These are phyloP conservation scores for Ceratocystis alfenasii DNA, from an alignment of 2,329 filamentous ascomycete species.

Conservation along the genomic window DNA sequence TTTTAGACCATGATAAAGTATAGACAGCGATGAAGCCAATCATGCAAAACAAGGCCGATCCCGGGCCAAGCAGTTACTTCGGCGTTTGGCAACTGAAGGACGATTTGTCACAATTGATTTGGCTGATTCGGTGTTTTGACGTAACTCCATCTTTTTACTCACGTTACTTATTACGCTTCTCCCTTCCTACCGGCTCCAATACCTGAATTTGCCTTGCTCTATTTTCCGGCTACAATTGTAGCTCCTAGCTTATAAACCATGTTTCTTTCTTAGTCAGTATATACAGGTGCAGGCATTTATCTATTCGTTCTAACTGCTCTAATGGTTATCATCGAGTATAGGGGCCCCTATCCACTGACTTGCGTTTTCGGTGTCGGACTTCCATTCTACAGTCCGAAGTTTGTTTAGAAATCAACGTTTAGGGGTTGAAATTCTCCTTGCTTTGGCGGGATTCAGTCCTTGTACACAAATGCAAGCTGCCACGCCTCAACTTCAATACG, in stretches of 20 bases:
- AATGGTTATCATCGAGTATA: not conserved
- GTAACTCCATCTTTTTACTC: not conserved
- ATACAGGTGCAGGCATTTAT: not conserved
- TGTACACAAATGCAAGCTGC: not conserved
- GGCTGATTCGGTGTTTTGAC: not conserved
- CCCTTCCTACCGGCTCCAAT: not conserved
- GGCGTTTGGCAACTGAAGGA: not conserved
- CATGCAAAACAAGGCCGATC: constrained; percentile 2
- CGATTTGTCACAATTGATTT: constrained; percentile 4
- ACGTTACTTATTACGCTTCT: not conserved
- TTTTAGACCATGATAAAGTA: not conserved
- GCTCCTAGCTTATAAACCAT: no score
- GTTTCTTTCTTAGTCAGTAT: no score
- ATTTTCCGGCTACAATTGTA: not conserved
- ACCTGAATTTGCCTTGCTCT: not conserved
- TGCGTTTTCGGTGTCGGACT: constrained; percentile 14
- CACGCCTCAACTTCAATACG: not conserved
- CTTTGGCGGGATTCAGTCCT: not conserved
- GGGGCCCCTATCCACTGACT: not conserved
- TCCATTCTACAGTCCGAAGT: constrained; percentile 16
- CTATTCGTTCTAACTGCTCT: not conserved
- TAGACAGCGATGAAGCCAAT: not conserved
- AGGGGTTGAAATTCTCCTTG: not conserved
- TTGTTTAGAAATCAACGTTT: not conserved
- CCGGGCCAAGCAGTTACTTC: not conserved